These are phyloP conservation scores for Cytospora chrysosperma DNA, from an alignment of 2,329 filamentous ascomycete genomes.

Conservation along the genomic window DNA sequence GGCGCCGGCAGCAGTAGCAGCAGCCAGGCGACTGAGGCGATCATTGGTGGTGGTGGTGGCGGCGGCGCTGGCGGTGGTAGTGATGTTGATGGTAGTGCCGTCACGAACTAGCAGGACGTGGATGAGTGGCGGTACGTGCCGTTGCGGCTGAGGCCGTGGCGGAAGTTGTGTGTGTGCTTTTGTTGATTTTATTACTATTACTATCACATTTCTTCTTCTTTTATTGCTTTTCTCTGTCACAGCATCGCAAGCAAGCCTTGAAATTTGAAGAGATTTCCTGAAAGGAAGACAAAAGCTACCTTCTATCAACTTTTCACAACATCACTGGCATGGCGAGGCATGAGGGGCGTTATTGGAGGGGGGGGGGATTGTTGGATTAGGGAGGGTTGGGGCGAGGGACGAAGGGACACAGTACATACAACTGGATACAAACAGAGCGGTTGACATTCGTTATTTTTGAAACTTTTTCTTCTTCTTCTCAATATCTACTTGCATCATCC, in stretches of 20 bases:
- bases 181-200: constrained; percentile 1
- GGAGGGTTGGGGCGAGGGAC: background rate
- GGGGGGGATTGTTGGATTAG: no score
- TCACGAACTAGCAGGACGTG: constrained; percentile 2
- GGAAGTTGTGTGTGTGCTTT: background rate
- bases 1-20: no score
- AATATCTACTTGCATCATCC: background rate
- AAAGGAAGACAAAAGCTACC: background rate
- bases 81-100: constrained; percentile 5
- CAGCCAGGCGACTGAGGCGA: no score
- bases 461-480: background rate
- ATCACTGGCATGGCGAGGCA: background rate
- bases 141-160: background rate
- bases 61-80: background rate
- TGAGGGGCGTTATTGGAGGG: background rate
- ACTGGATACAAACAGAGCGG: background rate
- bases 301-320: background rate
- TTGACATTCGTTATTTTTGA: background rate
- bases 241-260: background rate
- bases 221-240: background rate
- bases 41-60: background rate
- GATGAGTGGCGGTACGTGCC: background rate
- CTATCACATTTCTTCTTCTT: background rate
- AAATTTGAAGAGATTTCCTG: background rate
- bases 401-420: background rate